phyloP scores from a whole-genome alignment of 495 filamentous ascomycete genomes.

The Penicillium cosmopolitanum region DNA sequence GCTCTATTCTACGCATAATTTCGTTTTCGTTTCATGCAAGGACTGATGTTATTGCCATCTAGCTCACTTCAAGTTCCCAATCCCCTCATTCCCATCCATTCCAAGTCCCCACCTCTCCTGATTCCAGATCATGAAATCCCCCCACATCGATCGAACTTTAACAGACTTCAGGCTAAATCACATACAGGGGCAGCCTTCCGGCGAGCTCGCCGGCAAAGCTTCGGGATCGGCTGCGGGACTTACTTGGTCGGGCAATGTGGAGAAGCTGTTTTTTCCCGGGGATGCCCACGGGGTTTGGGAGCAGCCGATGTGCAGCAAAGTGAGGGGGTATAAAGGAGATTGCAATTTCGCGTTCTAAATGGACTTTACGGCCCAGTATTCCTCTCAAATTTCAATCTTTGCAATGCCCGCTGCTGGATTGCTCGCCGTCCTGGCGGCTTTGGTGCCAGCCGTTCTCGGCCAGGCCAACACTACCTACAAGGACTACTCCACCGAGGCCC shows the following conservation, averaged over 20 bases:
- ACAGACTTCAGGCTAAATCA: slow-evolving; percentile 32
- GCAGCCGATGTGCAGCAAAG: slow-evolving; percentile 14
- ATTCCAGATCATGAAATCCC: background rate
- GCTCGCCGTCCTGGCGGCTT: slow-evolving; percentile 31
- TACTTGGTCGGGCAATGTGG: slow-evolving; percentile 24
- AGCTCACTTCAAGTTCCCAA: too few species aligned
- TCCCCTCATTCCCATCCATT: too few species aligned
- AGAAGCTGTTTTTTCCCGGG: slow-evolving; percentile 12
- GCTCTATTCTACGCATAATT: too few species aligned
- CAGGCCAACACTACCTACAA: slow-evolving; percentile 37
- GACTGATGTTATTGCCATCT: too few species aligned
- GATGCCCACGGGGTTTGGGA: background rate
- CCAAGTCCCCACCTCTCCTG: too few species aligned
- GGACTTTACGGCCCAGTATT: too few species aligned
- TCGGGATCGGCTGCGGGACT: slow-evolving; percentile 30
- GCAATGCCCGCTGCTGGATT: slow-evolving; percentile 23
- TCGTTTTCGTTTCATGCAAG: too few species aligned
- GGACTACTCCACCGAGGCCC: slow-evolving; percentile 35
- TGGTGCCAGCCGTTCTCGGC: slow-evolving; percentile 30
- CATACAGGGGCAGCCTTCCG: background rate
- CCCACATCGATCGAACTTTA: background rate
- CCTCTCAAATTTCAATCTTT: background rate
- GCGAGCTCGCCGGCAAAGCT: slow-evolving; percentile 15
- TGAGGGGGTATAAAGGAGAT: slow-evolving; percentile 14
- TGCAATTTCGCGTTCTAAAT: background rate